Base-by-base conservation (phyloP, 306 rosid species). In the Dryas alaskensis region DNA sequence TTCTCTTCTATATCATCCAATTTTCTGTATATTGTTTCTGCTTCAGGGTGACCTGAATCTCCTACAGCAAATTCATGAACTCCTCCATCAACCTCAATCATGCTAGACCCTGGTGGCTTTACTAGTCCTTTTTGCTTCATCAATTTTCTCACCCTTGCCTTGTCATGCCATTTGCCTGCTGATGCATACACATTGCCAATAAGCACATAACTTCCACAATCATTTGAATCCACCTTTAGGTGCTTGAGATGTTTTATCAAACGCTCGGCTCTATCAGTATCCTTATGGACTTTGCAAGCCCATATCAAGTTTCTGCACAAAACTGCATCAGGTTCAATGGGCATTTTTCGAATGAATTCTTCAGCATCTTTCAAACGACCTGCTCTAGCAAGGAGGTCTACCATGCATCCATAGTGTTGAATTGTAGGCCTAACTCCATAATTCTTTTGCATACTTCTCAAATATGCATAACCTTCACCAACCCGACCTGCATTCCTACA, bases 221-320 rank as follows among this genome's bases (percentile, higher is more conserved):
- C 92, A 73, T 60, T 67, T 25, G 49, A 72, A 57, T 66, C 70
- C 74, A 58, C 75, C 37, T 80, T 77, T 49, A 54, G 68, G 37
- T 81, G 72, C 78, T 73, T 49, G 25, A 83, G 87, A 58, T 58
- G 77, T 70, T 78, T 67, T 81, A 87, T 77, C 76, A 85, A 80
- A 48, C 76, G 75, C 82, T 83, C 80, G 0, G 84, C 84, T 69
- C 84, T 77, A 8, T 57, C 31, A 4, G 54, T 40, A 72, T 87
- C 86, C 8, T 74, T 79, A 39, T 75, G 82, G 73, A 81, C 70
- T 64, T 81, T 84, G 69, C 91, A 82, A 2, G 76, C 81, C 90
- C 89, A 85, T 74, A 87, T 82, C 67, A 87, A 72, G 16, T 79
- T 83, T 82, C 92, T 84, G 86, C 87, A 87, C 50, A 87, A 76